A percentile compares a stretch with the other conserved stretches of the same genome.
These are phyloP conservation scores for Cystofilobasidium macerans DNA, from an alignment of 768 basidiomycete genomes.

Conservation along the genomic window DNA sequence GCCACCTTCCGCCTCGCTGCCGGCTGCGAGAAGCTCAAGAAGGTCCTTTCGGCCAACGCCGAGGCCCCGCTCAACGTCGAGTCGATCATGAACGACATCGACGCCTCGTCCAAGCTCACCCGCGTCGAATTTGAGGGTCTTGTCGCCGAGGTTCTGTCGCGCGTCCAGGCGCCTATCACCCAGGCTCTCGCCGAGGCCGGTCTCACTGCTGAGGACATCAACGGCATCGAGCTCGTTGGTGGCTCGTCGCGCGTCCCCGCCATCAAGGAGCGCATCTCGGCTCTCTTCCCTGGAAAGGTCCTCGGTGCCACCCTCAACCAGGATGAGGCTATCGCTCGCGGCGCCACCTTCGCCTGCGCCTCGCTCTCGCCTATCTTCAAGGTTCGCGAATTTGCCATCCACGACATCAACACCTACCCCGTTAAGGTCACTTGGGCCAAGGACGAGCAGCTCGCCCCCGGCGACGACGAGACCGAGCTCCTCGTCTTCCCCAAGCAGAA, in stretches of 20 bases:
- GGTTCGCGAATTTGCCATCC: slow-evolving; percentile 83
- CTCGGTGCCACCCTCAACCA: slow-evolving; percentile 91
- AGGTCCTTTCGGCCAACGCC: slow-evolving; percentile 84
- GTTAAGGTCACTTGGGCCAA: slow-evolving; percentile 83
- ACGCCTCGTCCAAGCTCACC: slow-evolving; percentile 72
- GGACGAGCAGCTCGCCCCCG: slow-evolving; percentile 54
- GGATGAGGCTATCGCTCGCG: slow-evolving; percentile 92
- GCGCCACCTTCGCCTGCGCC: slow-evolving; percentile 92
- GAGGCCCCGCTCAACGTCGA: slow-evolving; percentile 86
- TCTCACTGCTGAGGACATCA: slow-evolving; percentile 70
- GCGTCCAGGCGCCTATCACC: slow-evolving; percentile 63
- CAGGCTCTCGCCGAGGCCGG: slow-evolving; percentile 70
- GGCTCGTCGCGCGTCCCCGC: slow-evolving; percentile 87
- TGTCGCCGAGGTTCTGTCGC: slow-evolving; percentile 61
- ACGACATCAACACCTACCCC: slow-evolving; percentile 76
- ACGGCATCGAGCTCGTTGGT: slow-evolving; percentile 84
- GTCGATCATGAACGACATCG: slow-evolving; percentile 90
- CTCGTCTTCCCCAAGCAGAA: slow-evolving; percentile 81
- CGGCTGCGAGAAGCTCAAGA: slow-evolving; percentile 89
- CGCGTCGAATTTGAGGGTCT: slow-evolving; percentile 75
- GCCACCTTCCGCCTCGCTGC: slow-evolving; percentile 80
- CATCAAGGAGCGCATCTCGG: slow-evolving; percentile 74
- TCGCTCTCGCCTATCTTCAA: slow-evolving; percentile 96
- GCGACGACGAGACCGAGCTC: slow-evolving; percentile 78
- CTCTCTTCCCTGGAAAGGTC: slow-evolving; percentile 67